Evolutionary conservation across 1,139 yeast genomes (phyloP).

Genomic region (Yamadazyma conglobata): DNA sequence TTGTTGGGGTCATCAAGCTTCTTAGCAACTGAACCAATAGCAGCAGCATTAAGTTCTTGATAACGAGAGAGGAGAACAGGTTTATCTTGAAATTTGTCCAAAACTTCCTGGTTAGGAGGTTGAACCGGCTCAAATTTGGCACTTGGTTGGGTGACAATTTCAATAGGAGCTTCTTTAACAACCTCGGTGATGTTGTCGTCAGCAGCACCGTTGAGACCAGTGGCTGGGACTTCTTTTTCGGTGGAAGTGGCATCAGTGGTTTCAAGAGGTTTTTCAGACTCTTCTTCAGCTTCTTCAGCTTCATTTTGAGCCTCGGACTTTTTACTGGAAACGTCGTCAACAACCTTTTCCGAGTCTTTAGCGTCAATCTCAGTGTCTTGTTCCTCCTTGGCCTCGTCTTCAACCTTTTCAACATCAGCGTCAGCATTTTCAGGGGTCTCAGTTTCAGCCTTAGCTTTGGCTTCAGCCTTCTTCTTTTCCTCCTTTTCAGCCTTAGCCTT

Average conservation of each 20-base stretch:
- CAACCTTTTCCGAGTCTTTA: conserved; percentile 12
- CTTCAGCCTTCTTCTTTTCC: conserved; percentile 12
- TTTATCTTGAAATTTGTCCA: conserved; percentile 44
- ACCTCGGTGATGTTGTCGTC: conserved; percentile 26
- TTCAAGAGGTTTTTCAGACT: conserved; percentile 8
- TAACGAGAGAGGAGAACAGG: conserved; percentile 49
- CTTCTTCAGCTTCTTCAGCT: conserved; percentile 7
- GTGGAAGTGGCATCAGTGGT: conserved; percentile 9
- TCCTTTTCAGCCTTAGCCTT: conserved; percentile 17
- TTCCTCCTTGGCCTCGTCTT: conserved; percentile 14
- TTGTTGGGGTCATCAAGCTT: conserved; percentile 50
- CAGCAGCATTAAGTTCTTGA: conserved; percentile 47
- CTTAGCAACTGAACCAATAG: conserved; percentile 44
- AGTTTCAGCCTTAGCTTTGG: conserved; percentile 11
- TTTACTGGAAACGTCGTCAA: conserved; percentile 8
- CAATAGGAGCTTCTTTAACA: conserved; percentile 31
- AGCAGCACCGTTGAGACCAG: conserved; percentile 7
- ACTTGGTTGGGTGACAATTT: conserved; percentile 30
- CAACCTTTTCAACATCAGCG: conserved; percentile 10
- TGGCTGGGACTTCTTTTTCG: conserved; percentile 4
- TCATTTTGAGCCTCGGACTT: conserved; percentile 10
- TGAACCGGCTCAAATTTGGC: conserved; percentile 33
- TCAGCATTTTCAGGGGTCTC: conserved; percentile 11
- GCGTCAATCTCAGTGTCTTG: conserved; percentile 20
- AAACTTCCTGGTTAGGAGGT: conserved; percentile 34